phyloP scores from a whole-genome alignment of 805 yeast genomes.

The Priceomyces haplophilus region DNA sequence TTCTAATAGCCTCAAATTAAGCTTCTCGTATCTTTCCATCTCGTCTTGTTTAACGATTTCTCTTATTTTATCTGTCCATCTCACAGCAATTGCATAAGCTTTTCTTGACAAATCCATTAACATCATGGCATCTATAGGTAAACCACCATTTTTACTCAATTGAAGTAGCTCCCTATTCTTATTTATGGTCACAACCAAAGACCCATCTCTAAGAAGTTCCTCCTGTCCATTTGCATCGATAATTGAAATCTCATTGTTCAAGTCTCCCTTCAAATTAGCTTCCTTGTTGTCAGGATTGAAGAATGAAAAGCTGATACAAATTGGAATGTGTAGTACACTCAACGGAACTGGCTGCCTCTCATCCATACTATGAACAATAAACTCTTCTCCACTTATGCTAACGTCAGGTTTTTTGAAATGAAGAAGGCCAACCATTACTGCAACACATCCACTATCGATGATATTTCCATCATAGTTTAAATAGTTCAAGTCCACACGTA shows the following conservation, averaged over 20 bases:
- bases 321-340: slow-evolving; percentile 83
- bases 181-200: slow-evolving; percentile 80
- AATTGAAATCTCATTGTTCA: slow-evolving; percentile 55
- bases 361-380: slow-evolving; percentile 64
- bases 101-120: slow-evolving; percentile 65
- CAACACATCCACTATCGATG: slow-evolving; percentile 86
- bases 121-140: slow-evolving; percentile 69
- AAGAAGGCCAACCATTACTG: slow-evolving; percentile 79
- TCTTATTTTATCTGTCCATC: slow-evolving; percentile 62
- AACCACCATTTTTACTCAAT: slow-evolving; percentile 84
- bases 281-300: slow-evolving; percentile 66
- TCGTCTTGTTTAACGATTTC: slow-evolving; percentile 54
- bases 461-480: slow-evolving; percentile 90
- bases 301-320: slow-evolving; percentile 86
- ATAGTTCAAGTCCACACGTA: slow-evolving; percentile 87
- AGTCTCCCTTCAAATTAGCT: slow-evolving; percentile 67
- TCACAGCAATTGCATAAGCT: slow-evolving; percentile 63
- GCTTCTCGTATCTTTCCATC: slow-evolving; percentile 38
- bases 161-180: slow-evolving; percentile 91
- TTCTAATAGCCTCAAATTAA: slow-evolving; percentile 32
- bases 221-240: slow-evolving; percentile 78
- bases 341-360: slow-evolving; percentile 87
- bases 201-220: slow-evolving; percentile 73
- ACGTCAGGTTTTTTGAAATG: slow-evolving; percentile 86
- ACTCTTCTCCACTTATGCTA: slow-evolving; percentile 48